These are phyloP conservation scores for Alternaria arbusti DNA, from an alignment of 2,329 filamentous ascomycete species.

Conservation along the genomic window DNA sequence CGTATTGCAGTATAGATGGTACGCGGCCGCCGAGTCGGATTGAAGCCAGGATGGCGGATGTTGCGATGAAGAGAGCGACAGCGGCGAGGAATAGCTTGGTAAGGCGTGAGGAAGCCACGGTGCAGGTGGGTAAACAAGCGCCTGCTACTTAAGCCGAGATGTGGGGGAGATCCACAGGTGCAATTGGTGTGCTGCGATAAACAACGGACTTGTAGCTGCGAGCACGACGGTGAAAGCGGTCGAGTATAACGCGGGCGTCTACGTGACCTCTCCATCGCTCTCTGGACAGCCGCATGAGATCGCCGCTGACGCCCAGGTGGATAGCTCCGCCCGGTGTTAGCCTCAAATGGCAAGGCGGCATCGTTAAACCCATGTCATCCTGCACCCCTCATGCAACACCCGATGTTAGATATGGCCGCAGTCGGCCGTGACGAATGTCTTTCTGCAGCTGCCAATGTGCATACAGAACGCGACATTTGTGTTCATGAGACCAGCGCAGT, in stretches of 20 bases:
- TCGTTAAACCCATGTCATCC: constrained; percentile 7
- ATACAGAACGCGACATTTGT: background rate
- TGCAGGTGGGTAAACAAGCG: constrained; percentile 1
- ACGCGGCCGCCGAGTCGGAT: constrained; percentile 66
- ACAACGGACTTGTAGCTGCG: constrained; percentile 10
- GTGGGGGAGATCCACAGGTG: constrained; percentile 9
- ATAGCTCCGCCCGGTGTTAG: background rate
- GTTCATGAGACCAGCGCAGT: background rate
- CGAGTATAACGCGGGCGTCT: constrained; percentile 4
- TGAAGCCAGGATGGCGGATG: constrained; percentile 71
- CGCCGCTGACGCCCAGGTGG: background rate
- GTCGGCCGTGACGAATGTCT: background rate
- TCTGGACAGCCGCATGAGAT: constrained; percentile 6
- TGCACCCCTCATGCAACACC: constrained; percentile 15
- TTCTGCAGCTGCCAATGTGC: background rate
- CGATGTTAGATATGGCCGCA: constrained; percentile 1
- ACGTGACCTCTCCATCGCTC: constrained; percentile 15
- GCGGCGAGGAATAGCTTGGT: constrained; percentile 56
- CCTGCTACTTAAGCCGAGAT: constrained; percentile 13
- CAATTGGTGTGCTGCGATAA: constrained; percentile 18
- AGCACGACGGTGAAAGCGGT: constrained; percentile 7
- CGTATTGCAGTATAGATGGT: constrained; percentile 62
- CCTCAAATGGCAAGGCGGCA: constrained; percentile 6
- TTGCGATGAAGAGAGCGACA: constrained; percentile 63
- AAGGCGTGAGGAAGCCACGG: constrained; percentile 17